phyloP scores from a whole-genome alignment of 2,329 filamentous ascomycete genomes.

The Apiospora marii region DNA sequence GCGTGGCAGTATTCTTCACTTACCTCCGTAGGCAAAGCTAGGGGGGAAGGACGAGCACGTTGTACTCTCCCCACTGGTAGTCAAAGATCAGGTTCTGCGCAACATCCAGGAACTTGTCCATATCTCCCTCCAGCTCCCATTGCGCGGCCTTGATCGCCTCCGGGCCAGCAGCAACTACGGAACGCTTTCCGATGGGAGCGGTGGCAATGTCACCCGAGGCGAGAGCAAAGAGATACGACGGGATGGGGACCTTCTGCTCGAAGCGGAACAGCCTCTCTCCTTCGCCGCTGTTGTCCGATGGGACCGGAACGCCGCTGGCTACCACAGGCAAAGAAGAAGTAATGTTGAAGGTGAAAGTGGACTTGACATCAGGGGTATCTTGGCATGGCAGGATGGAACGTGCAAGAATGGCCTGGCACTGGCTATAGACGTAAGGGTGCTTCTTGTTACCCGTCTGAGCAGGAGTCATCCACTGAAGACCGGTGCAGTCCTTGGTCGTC shows the following conservation, averaged over 20 bases:
- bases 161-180: conserved; percentile 84
- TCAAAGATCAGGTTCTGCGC: conserved; percentile 84
- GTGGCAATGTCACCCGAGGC: conserved; percentile 85
- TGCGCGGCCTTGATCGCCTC: conserved; percentile 85
- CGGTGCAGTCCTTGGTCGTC: conserved; percentile 89
- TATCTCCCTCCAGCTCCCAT: conserved; percentile 91
- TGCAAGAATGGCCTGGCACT: conserved; percentile 96
- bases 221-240: conserved; percentile 93
- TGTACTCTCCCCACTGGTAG: conserved; percentile 95
- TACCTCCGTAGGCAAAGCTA: conserved; percentile 86
- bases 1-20: conserved; percentile 39
- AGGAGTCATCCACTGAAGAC: conserved; percentile 93
- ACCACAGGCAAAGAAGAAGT: conserved; percentile 88
- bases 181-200: conserved; percentile 86
- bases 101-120: conserved; percentile 88
- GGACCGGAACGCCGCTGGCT: conserved; percentile 78
- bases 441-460: conserved; percentile 95
- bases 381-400: conserved; percentile 95
- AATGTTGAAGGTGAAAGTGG: conserved; percentile 90
- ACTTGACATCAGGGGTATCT: conserved; percentile 97
- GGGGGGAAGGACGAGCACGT: conserved; percentile 91
- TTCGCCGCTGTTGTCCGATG: conserved; percentile 54
- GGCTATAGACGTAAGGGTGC: conserved; percentile 97
- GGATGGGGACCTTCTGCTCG: conserved; percentile 90
- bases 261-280: conserved; percentile 79